phyloP scores from a whole-genome alignment of 1,284 basidiomycete species.

The Malassezia sympodialis region DNA sequence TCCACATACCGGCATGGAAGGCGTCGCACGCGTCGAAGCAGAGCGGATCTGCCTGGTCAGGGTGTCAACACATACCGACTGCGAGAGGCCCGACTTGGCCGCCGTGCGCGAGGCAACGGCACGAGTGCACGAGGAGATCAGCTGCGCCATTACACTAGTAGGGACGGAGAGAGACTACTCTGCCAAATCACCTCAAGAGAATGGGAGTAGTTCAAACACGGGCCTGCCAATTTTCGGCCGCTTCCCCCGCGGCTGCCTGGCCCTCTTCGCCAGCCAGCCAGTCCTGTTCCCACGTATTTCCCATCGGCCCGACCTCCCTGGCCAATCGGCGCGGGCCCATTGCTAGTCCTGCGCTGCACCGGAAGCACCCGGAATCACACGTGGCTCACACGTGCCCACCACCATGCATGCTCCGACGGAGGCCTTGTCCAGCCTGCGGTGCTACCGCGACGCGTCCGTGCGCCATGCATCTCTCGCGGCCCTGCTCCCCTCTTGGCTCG shows the following conservation, averaged over 20 bases:
- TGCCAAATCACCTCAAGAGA: conserved; percentile 14
- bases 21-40: conserved; percentile 33
- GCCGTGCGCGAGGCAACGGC: conserved; percentile 8
- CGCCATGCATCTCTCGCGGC: not conserved
- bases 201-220: conserved; percentile 16
- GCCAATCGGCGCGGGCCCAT: conserved; percentile 15
- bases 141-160: conserved; percentile 13
- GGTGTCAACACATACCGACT: conserved; percentile 11
- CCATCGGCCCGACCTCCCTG: conserved; percentile 8
- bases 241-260: conserved; percentile 8
- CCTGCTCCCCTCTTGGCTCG: not conserved
- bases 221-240: conserved; percentile 12
- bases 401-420: conserved; percentile 5
- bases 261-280: not conserved
- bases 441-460: conserved; percentile 7
- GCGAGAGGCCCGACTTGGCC: conserved; percentile 6
- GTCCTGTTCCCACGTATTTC: conserved; percentile 12
- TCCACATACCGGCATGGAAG: conserved; percentile 20
- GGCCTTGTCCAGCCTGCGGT: conserved; percentile 11
- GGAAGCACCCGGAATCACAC: conserved; percentile 11
- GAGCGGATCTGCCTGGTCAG: conserved; percentile 25
- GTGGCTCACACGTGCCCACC: conserved; percentile 12
- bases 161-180: conserved; percentile 3
- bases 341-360: conserved; percentile 3
- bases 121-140: conserved; percentile 16